phyloP scores from a whole-genome alignment of 75 land plant genomes.

The Larix kaempferi region DNA sequence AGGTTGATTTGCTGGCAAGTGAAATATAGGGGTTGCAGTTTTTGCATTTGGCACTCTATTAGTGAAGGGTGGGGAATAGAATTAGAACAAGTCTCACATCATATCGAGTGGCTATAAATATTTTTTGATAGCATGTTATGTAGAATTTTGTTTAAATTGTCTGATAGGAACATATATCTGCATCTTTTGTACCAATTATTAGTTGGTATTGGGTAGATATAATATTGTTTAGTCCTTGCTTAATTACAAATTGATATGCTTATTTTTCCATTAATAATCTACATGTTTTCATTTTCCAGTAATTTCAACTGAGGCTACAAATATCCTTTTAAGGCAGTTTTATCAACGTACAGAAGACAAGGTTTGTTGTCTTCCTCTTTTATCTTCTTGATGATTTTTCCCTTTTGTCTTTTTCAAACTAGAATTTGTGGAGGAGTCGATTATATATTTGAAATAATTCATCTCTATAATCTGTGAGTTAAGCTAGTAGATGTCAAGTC shows the following conservation, averaged over 20 bases:
- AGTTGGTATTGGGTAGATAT: neutral
- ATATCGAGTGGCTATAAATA: neutral
- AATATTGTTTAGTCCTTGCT: neutral
- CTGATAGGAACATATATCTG: neutral
- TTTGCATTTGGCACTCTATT: too few species aligned
- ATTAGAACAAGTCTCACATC: neutral
- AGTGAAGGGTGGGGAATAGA: neutral
- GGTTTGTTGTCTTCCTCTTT: constrained; percentile 18
- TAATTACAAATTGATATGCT: neutral
- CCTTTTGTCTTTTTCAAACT: too few species aligned
- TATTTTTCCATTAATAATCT: neutral
- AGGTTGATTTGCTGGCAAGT: too few species aligned
- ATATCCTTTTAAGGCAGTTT: constrained; percentile 55
- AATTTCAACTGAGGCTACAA: constrained; percentile 49
- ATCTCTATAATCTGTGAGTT: too few species aligned
- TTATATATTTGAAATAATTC: too few species aligned
- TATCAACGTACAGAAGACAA: constrained; percentile 53
- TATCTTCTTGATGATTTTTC: too few species aligned
- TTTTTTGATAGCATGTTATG: neutral
- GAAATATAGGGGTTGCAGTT: too few species aligned
- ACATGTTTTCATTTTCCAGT: constrained; percentile 31
- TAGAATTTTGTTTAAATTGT: neutral
- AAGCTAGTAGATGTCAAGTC: too few species aligned
- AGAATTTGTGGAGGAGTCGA: too few species aligned
- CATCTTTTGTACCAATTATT: neutral